These are phyloP conservation scores for Hypoxylon cercidicola DNA, from an alignment of 495 filamentous ascomycete genomes.

Conservation along the genomic window DNA sequence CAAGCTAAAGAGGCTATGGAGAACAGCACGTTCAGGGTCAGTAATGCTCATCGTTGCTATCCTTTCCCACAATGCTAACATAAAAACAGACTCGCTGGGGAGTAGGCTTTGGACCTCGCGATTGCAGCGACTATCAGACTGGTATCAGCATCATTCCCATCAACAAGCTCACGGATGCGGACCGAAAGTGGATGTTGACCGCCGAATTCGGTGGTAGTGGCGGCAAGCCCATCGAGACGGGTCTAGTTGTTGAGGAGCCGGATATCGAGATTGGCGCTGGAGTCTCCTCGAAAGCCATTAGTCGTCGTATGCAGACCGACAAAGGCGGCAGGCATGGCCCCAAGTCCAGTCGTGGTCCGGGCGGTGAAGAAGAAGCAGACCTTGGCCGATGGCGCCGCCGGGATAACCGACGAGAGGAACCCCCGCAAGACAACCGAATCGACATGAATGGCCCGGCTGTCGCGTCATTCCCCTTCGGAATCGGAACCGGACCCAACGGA, in stretches of 20 bases:
- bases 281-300: slow-evolving; percentile 95
- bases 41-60: slow-evolving; percentile 45
- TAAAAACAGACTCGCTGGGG: slow-evolving; percentile 85
- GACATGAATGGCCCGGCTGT: slow-evolving; percentile 59
- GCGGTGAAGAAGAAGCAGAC: slow-evolving; percentile 60
- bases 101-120: slow-evolving; percentile 95
- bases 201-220: slow-evolving; percentile 95
- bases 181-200: slow-evolving; percentile 96
- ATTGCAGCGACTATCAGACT: slow-evolving; percentile 94
- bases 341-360: slow-evolving; percentile 71
- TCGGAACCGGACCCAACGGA: slow-evolving; percentile 67
- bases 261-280: slow-evolving; percentile 98
- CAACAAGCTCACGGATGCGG: slow-evolving; percentile 90
- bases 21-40: slow-evolving; percentile 81
- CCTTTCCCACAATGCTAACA: slow-evolving; percentile 30
- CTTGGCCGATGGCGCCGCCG: slow-evolving; percentile 56
- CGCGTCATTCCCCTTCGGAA: slow-evolving; percentile 66
- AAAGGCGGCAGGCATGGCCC: slow-evolving; percentile 78
- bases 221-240: slow-evolving; percentile 78
- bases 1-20: slow-evolving; percentile 92
- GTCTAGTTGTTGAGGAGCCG: slow-evolving; percentile 93
- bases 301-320: slow-evolving; percentile 82
- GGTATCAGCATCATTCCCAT: slow-evolving; percentile 95
- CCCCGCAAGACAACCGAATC: slow-evolving; percentile 52
- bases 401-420: slow-evolving; percentile 56